Conservation (phyloP, 495 filamentous ascomycete species). For the Penicillium cosmopolitanum region DNA sequence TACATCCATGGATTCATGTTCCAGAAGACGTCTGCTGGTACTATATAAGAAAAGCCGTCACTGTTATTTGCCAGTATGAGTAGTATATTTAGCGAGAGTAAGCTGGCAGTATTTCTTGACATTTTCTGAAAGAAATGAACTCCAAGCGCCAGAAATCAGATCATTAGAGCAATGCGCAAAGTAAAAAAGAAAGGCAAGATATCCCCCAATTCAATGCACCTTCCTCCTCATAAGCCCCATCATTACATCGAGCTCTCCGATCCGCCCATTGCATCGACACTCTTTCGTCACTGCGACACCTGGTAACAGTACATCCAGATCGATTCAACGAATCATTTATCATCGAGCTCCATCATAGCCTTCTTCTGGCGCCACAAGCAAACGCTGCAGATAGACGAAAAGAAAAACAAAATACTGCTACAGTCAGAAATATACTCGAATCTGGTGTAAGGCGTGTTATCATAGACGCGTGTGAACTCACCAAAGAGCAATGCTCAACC, state of each 20-base stretch:
- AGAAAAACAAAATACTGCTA: slow-evolving; percentile 68
- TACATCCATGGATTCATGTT: too few relatives aligned
- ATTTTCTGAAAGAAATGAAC: background rate
- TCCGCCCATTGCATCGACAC: too few relatives aligned
- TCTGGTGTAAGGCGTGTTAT: background rate
- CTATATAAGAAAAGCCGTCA: too few relatives aligned
- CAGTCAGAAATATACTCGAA: slow-evolving; percentile 8
- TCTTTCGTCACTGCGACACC: too few relatives aligned
- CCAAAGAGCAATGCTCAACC: slow-evolving; percentile 80
- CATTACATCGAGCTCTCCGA: too few relatives aligned
- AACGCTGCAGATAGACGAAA: slow-evolving; percentile 60
- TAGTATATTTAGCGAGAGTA: background rate
- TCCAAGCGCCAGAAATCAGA: background rate
- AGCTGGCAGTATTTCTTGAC: background rate
- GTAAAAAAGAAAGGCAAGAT: too few relatives aligned
- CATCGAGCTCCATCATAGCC: slow-evolving; percentile 26
- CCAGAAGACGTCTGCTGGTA: too few relatives aligned
- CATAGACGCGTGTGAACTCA: slow-evolving; percentile 33
- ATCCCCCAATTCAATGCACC: too few relatives aligned
- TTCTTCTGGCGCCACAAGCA: slow-evolving; percentile 63
- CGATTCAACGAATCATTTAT: slow-evolving; percentile 22
- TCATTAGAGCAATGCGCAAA: background rate
- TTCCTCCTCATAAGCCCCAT: too few relatives aligned
- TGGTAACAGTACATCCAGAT: too few relatives aligned
- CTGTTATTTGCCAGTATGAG: too few relatives aligned